Percentiles rank a stretch among this genome's conserved stretches.
Conservation (phyloP, 306 rosid species). For the Vigna mungo region DNA sequence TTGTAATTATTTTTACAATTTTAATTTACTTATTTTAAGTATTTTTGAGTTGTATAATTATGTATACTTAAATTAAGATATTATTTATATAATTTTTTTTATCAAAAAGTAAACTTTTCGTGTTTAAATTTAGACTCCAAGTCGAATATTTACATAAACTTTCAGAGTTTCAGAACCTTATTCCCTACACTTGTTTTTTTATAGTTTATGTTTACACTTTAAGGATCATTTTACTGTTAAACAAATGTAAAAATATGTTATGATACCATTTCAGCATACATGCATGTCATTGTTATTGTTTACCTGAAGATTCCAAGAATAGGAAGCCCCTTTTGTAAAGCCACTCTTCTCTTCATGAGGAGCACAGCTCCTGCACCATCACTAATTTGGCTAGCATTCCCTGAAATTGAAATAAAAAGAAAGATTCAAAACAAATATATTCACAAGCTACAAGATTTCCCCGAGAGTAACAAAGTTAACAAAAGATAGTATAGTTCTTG, state of each 20-base stretch:
- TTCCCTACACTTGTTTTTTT: background rate
- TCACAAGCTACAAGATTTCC: constrained; percentile 15
- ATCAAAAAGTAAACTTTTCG: too few species aligned
- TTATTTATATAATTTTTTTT: too few species aligned
- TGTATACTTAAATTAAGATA: too few species aligned
- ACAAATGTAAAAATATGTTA: too few species aligned
- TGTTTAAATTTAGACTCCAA: too few species aligned
- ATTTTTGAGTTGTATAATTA: too few species aligned
- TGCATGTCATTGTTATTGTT: constrained; percentile 7
- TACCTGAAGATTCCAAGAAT: constrained; percentile 88
- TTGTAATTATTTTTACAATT: too few species aligned
- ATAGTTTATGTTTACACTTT: background rate
- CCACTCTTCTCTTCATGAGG: constrained; percentile 87
- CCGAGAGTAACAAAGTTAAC: constrained; percentile 24
- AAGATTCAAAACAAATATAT: background rate
- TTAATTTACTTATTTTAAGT: too few species aligned
- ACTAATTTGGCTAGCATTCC: constrained; percentile 93
- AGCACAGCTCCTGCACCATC: constrained; percentile 98
- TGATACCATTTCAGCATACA: too few species aligned
- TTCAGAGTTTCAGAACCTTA: too few species aligned
- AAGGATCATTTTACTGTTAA: too few species aligned
- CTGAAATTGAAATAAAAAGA: constrained; percentile 49
- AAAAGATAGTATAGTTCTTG: constrained; percentile 15
- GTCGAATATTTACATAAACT: too few species aligned
- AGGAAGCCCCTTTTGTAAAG: constrained; percentile 81